Evolutionary conservation across 192 early-diverging fungal species (phyloP).

Genomic region (Coemansia sp.): DNA sequence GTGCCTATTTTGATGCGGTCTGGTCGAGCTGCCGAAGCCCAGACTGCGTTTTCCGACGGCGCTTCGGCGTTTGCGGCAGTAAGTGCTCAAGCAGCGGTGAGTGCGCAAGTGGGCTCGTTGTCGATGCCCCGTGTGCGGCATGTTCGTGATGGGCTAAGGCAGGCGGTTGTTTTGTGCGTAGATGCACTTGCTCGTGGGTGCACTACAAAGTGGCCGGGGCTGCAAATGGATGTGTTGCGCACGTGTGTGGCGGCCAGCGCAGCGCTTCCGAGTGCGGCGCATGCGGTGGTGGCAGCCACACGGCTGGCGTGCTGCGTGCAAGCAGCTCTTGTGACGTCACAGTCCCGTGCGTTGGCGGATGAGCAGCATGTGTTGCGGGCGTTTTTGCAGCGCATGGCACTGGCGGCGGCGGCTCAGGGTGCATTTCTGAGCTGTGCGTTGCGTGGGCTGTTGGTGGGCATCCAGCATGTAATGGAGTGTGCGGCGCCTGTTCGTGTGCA

Average conservation of each 20-base stretch:
- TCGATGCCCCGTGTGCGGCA: not conserved
- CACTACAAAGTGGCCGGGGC: not conserved
- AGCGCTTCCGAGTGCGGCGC: slow-evolving; percentile 46
- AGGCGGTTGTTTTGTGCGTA: slow-evolving; percentile 27
- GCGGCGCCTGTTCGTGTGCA: not conserved
- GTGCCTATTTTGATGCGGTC: slow-evolving; percentile 48
- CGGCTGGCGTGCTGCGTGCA: slow-evolving; percentile 39
- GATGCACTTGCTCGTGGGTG: slow-evolving; percentile 28
- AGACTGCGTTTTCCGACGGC: slow-evolving; percentile 41
- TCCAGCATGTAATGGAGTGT: slow-evolving; percentile 26
- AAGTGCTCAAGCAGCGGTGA: slow-evolving; percentile 26
- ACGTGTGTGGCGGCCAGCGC: slow-evolving; percentile 45
- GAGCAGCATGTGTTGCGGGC: slow-evolving; percentile 44
- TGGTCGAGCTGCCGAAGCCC: slow-evolving; percentile 20
- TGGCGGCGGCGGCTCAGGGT: slow-evolving; percentile 26
- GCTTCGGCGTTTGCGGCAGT: slow-evolving; percentile 45
- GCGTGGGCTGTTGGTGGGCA: slow-evolving; percentile 29
- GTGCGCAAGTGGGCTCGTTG: not conserved
- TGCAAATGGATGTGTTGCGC: slow-evolving; percentile 46
- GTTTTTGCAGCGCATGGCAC: slow-evolving; percentile 31
- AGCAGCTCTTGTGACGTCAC: slow-evolving; percentile 7
- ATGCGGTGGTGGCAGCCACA: slow-evolving; percentile 38
- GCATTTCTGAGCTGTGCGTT: slow-evolving; percentile 26
- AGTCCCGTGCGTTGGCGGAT: slow-evolving; percentile 21
- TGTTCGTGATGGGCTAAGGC: not conserved